phyloP scores from a whole-genome alignment of 1,284 basidiomycete species.

The Caloboletus firmus region DNA sequence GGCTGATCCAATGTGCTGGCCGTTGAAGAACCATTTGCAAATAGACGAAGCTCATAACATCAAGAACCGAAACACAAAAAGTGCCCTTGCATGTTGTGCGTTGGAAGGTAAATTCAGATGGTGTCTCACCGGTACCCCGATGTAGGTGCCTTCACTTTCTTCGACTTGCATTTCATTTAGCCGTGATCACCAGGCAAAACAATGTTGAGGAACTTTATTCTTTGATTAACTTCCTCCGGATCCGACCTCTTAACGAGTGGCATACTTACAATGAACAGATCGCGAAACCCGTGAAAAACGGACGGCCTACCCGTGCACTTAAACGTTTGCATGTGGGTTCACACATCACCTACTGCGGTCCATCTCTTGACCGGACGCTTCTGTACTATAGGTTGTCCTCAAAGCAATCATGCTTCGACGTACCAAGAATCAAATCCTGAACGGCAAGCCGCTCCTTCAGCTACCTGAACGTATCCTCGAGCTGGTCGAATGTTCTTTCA shows the following conservation, averaged over 20 bases:
- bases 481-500: slow-evolving; percentile 73
- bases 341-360: not conserved
- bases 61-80: slow-evolving; percentile 88
- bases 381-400: slow-evolving; percentile 62
- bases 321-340: slow-evolving; percentile 72
- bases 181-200: slow-evolving; percentile 62
- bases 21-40: not conserved
- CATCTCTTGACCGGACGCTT: not conserved
- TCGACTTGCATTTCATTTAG: not conserved
- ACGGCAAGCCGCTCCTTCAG: slow-evolving; percentile 85
- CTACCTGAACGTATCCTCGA: slow-evolving; percentile 78
- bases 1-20: not conserved
- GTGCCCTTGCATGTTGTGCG: slow-evolving; percentile 78
- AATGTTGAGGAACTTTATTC: slow-evolving; percentile 88
- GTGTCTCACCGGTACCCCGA: slow-evolving; percentile 90
- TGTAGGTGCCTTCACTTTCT: slow-evolving; percentile 50
- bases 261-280: slow-evolving; percentile 78
- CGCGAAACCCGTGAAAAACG: slow-evolving; percentile 75
- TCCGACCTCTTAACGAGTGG: slow-evolving; percentile 84
- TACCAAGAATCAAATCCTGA: slow-evolving; percentile 78
- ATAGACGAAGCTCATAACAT: slow-evolving; percentile 98
- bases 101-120: slow-evolving; percentile 81
- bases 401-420: slow-evolving; percentile 90
- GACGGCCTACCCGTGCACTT: slow-evolving; percentile 72
- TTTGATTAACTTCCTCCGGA: slow-evolving; percentile 84